phyloP scores from a whole-genome alignment of 257 asterid species.

The Nemophila menziesii region DNA sequence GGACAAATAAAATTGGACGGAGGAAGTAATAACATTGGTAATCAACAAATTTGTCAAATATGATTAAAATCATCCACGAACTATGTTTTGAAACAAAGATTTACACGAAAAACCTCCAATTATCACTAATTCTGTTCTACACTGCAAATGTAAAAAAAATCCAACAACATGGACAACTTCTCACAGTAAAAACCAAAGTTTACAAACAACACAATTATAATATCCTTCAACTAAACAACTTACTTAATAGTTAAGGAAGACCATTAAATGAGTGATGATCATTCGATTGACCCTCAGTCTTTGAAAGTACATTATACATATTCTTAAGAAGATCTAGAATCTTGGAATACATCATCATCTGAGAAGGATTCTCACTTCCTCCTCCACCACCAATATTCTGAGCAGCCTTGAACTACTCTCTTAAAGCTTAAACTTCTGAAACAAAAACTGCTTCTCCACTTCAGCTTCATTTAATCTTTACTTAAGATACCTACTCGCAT shows the following conservation, averaged over 20 bases:
- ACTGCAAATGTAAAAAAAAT: constrained; percentile 8
- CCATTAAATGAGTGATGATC: constrained; percentile 24
- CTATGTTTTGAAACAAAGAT: constrained; percentile 4
- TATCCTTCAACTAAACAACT: constrained; percentile 16
- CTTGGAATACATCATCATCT: constrained; percentile 44
- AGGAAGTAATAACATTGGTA: no score
- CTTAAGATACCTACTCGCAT: constrained; percentile 75
- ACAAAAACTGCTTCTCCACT: constrained; percentile 77
- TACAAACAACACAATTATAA: constrained; percentile 10
- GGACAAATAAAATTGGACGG: no score
- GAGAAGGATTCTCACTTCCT: constrained; percentile 53
- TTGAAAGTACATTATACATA: constrained; percentile 16
- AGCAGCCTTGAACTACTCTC: constrained; percentile 58
- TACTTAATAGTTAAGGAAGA: constrained; percentile 24
- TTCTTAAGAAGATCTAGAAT: neutral
- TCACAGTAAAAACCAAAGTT: no score
- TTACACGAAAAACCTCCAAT: constrained; percentile 8
- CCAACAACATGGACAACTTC: constrained; percentile 8
- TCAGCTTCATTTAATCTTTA: constrained; percentile 90
- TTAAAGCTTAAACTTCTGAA: constrained; percentile 81
- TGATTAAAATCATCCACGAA: constrained; percentile 1
- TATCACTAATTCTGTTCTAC: constrained; percentile 6
- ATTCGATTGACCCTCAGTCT: constrained; percentile 27
- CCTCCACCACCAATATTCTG: constrained; percentile 55
- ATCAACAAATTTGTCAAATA: no score